phyloP scores from a whole-genome alignment of 1,139 yeast genomes.

The Debaryomyces sp. region DNA sequence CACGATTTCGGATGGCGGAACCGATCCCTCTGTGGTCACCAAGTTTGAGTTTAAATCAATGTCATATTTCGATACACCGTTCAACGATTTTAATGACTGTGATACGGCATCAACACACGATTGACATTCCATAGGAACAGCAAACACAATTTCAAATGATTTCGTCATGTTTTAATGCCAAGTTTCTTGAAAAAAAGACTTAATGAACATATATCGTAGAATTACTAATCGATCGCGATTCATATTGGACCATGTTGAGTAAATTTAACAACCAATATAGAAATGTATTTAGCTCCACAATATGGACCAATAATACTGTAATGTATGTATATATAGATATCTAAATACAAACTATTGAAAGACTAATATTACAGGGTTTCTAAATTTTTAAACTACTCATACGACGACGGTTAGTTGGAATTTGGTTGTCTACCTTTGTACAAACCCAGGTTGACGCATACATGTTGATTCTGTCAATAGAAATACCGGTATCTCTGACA shows the following conservation, averaged over 20 bases:
- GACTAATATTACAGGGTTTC: neutral
- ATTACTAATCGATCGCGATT: conserved; percentile 1
- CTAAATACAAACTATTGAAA: neutral
- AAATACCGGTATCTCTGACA: conserved; percentile 58
- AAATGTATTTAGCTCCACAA: neutral
- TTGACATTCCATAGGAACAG: conserved; percentile 77
- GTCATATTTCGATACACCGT: conserved; percentile 50
- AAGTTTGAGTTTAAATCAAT: conserved; percentile 58
- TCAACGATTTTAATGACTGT: conserved; percentile 49
- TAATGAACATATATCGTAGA: neutral
- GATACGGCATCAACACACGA: conserved; percentile 66
- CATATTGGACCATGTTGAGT: neutral
- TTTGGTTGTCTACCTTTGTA: conserved; percentile 41
- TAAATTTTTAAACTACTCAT: conserved; percentile 45
- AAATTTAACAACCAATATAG: neutral
- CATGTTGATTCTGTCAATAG: conserved; percentile 83
- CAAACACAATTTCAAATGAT: conserved; percentile 62
- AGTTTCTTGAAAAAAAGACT: neutral
- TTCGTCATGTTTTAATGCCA: conserved; percentile 34
- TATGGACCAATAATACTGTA: neutral
- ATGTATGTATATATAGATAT: neutral
- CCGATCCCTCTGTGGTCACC: conserved; percentile 64
- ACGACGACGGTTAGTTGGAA: conserved; percentile 25
- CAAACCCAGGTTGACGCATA: conserved; percentile 89
- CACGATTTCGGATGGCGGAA: conserved; percentile 72